Base-by-base conservation (phyloP, 208 protist species). In the Trypanosoma platydactyli region DNA sequence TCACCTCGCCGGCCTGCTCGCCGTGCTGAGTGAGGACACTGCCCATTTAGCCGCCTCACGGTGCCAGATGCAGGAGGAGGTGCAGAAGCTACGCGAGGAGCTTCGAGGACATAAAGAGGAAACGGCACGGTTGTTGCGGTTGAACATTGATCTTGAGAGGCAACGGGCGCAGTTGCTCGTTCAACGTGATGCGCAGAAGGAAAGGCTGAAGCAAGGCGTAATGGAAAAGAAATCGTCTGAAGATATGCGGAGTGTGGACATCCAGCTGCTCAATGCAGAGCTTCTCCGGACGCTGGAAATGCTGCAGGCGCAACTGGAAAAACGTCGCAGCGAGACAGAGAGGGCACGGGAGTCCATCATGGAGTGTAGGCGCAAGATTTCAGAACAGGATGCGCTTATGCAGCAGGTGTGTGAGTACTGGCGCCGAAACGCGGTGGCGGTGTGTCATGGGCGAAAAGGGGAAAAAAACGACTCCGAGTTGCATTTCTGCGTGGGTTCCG, bases 101-200 rank as follows among this genome's bases (percentile, higher is more conserved):
- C 69, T 89, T 25, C 74, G 77, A 15, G 45, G 56, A 12, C 69
- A 88, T 38, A 70, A 81, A 52, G 76, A 66, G 57, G 61, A 60
- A 4, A 71, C 80, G 0, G 73, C 71, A 5, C 60, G 64, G 2
- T 61, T 86, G 49, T 48, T 88, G 44, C 29, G 82, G n/a, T 63
- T 71, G 29, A 92, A 87, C 52, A 69, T 86, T 22, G 67, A 59
- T 42, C 76, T 92, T 22, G 86, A 92, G 71, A 40, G 72, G 24
- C 67, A 75, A 1, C 45, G 64, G 7, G 55, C 64, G n/a, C 72
- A 81, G 25, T 64, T 92, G 60, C 25, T 63, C 5, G 57, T 64
- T n/a, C 70, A 76, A 25, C 51, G 67, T 15, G 73, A 79, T 20
- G 73, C 67, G 40, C 63, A 70, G 35, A 16, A 33, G 35, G 4